Conservation (phyloP, 1,139 yeast species). For the Ashbya aceris region DNA sequence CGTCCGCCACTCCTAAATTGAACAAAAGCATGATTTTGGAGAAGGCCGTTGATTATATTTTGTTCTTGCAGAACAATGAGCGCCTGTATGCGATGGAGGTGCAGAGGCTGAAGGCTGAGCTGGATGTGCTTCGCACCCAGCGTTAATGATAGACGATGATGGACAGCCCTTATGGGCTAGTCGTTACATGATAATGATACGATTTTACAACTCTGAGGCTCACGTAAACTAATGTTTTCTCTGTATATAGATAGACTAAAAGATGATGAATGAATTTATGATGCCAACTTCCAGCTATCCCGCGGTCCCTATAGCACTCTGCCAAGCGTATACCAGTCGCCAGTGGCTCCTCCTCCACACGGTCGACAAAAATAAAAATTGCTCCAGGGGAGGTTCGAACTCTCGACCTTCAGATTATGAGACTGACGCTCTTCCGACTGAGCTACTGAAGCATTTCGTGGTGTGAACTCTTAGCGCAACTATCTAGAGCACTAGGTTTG, state of each 20-base stretch:
- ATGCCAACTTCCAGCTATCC: no score
- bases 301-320: no score
- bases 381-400: conserved; percentile 52
- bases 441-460: conserved; percentile 25
- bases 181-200: no score
- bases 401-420: conserved; percentile 43
- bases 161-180: background rate
- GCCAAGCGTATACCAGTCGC: no score
- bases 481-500: no score
- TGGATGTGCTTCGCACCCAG: conserved; percentile 17
- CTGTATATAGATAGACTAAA: no score
- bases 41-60: conserved; percentile 53
- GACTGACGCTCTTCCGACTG: conserved; percentile 44
- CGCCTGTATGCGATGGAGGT: conserved; percentile 27
- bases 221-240: no score
- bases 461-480: no score
- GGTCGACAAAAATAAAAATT: no score
- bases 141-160: background rate
- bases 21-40: conserved; percentile 60
- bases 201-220: no score
- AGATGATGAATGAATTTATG: no score
- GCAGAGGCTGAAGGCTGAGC: conserved; percentile 29
- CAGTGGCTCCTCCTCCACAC: no score
- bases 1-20: conserved; percentile 32
- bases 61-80: conserved; percentile 41